Evolutionary conservation across 1,284 basidiomycete genomes (phyloP), one percentile per base, ranked within the genome.

Genomic region (Fomes fomentarius): DNA sequence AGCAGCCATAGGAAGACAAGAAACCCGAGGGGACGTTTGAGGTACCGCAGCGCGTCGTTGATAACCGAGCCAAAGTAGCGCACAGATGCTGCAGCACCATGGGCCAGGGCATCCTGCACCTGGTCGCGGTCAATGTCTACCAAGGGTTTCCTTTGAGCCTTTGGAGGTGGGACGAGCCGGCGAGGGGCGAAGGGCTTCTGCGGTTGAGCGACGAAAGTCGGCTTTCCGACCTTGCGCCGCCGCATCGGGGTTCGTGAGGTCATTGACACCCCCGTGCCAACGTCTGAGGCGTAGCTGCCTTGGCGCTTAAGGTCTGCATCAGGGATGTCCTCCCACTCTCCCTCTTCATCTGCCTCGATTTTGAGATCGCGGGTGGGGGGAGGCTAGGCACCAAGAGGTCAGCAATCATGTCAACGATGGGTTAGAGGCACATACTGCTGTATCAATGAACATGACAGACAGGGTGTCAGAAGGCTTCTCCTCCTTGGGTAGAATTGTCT

Each of bases 11-110:
- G 35, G 55, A 79, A 78, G 15, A 85, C 60, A n/a, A 84, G 57
- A 50, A 85, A 49, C 4, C 77, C 75, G 14, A 91, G 72, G 3
- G 87, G 87, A 47, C 65, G 71, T 34, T 80, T 79, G 51, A 88
- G 72, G 19, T 82, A 73, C 21, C 70, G 64, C 43, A 87, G 62
- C 0, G 81, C 76, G 19, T 68, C 71, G 33, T 65, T 66, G 51
- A 82, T 34, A 26, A 89, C 66, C 57, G 80, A 78, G 22, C 78
- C 60, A 15, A 70, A 25, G 65, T 84, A 87, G 3, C 62, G 60
- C 17, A 68, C 54, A 0, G 75, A 71, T 40, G 64, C 66, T 19
- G 66, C 63, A 15, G 60, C 64, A 8, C 71, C 68, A 14, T 62
- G 31, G 2, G 30, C 24, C 11, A 65, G 24, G 2, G 57, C 66